These are phyloP conservation scores for Quercus parvula DNA, from an alignment of 306 rosid genomes.

Conservation along the genomic window DNA sequence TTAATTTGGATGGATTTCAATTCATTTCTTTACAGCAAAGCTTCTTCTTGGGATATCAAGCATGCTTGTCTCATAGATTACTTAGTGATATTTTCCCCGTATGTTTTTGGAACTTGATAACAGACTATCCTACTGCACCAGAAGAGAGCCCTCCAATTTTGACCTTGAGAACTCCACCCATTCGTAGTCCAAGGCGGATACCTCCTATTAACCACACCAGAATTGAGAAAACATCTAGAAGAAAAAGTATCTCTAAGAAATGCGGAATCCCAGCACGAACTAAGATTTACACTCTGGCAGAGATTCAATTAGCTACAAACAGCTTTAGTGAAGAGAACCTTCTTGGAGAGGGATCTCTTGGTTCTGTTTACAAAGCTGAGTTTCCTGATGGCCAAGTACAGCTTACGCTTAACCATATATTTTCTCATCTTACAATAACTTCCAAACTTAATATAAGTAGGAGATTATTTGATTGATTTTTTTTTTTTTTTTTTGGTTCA, in stretches of 20 bases:
- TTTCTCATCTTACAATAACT: not conserved
- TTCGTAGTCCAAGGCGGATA: conserved; percentile 48
- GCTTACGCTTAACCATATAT: not conserved
- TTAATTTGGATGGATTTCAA: not conserved
- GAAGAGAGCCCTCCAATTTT: conserved; percentile 51
- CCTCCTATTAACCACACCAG: conserved; percentile 50
- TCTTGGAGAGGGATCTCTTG: conserved; percentile 90
- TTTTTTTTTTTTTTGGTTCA: conserved; percentile 20
- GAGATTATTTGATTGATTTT: conserved; percentile 5
- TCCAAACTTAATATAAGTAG: conserved; percentile 7
- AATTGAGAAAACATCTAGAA: conserved; percentile 42
- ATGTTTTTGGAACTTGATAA: not conserved
- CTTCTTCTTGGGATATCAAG: not conserved
- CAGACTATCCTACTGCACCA: conserved; percentile 38
- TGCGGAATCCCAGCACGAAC: conserved; percentile 49
- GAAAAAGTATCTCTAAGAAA: conserved; percentile 63
- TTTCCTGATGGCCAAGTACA: conserved; percentile 78
- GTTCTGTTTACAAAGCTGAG: conserved; percentile 81
- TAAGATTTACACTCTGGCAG: conserved; percentile 65
- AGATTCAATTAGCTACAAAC: conserved; percentile 77
- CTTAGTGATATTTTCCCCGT: not conserved
- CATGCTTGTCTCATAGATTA: conserved; percentile 2
- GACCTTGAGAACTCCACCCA: conserved; percentile 51
- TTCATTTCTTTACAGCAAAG: not conserved
- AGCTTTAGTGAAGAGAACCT: conserved; percentile 61